Evolutionary conservation across 768 basidiomycete species (phyloP), one percentile per base, ranked within the genome.

Genomic region (Mycena maculata): DNA sequence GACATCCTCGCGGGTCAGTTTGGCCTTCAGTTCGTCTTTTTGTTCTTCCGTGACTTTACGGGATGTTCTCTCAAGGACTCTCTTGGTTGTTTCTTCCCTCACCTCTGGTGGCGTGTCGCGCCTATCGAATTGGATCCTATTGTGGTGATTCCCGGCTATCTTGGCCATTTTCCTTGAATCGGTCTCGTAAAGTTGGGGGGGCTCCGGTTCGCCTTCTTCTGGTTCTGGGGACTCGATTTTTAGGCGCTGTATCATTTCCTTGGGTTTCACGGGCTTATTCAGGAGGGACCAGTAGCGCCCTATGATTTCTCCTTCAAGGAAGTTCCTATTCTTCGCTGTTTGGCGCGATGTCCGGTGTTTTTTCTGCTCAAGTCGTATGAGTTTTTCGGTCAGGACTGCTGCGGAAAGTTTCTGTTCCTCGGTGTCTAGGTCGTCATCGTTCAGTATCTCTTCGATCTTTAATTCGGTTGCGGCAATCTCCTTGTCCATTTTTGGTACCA

Each of bases 131-230:
- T 49, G 48, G 9, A 49, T 13, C 23, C 27, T 23, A 11, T 58
- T 58, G 30, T 58, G 41, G 41, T 58, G 44, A 18, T 23, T 42
- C 22, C 56, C n/a, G 39, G 56, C 56, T n/a, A 58, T 58, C 11
- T 16, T 18, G 7, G 56, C 56, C 56, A 58, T 58, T 22, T 44
- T 42, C 27, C 23, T 42, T 6, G 56, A 58, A 28, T 58, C 31
- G 5, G 31, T 58, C 27, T 58, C 41, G 41, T 58, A 58, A 44
- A 28, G 20, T 16, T 25, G 38, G 10, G 7, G 13, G 9, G 36
- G 7, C 23, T 42, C 41, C 8, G 38, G 25, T 30, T 22, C 36
- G 16, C 16, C 36, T 38, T 9, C 10, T 9, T 38, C 10, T 16
- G 16, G 10, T 16, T 38, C 36, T 38, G 16, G 10, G 36, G 25